Base-by-base conservation (phyloP, 306 rosid species). In the Cucumis sativus region DNA sequence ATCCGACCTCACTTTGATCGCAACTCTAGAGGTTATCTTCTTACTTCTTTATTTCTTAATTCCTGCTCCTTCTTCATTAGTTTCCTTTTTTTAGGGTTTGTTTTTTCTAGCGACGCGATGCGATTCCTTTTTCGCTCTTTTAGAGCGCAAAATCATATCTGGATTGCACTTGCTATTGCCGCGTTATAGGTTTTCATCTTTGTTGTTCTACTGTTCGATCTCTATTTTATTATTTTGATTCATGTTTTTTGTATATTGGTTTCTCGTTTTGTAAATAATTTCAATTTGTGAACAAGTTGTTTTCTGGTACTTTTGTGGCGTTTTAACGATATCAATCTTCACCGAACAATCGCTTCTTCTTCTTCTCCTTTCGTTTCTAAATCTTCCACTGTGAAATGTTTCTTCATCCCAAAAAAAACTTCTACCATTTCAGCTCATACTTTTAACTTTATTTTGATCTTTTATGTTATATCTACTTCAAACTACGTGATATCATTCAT, bases 21-120 rank as follows among this genome's bases (percentile, higher is more conserved):
- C 49, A 81, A 58, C 2, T 72, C 47, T 55, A 79, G 89, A 83
- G 89, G 89, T 86, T 60, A 39, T 77, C 5, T 33, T 33, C 37
- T 33, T 33, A 4, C 37, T 33, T 33, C 37, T 33, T 33, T 33
- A 33, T 33, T 33, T 33, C 37, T 33, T 33, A 67, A 5, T 76
- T 78, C 45, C 25, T 20, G 47, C 37, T 18, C 11, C 30, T n/a
- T 12, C 4, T 67, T 43, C 9, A 55, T 15, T 41, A 16, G 10
- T 15, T 14, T 20, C 40, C 14, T 70, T 18, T 12, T 16, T 33
- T 79, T 18, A 45, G 57, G 61, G 66, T 45, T 52, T 40, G 30
- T 9, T 11, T 30, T 40, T 33, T 33, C 37, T 33, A 0, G 4
- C 37, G 4, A 3, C 4, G 35, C 45, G 33, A 20, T n/a, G n/a